Evolutionary conservation across 1,284 basidiomycete genomes (phyloP), one percentile per base, ranked within the genome.

Genomic region (Agroathelia rolfsii): DNA sequence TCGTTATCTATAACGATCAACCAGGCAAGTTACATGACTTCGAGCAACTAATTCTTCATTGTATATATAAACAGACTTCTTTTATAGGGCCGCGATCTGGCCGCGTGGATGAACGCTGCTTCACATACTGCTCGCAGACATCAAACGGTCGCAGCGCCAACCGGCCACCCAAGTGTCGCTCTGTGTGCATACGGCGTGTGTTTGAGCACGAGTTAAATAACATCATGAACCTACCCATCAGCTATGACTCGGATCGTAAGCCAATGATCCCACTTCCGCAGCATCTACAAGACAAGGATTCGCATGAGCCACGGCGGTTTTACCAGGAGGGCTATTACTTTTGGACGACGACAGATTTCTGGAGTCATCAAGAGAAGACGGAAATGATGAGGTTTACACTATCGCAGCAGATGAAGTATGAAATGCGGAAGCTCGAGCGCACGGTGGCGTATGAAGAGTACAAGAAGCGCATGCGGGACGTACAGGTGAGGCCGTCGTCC

Each of bases 241-340:
- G 42, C 19, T 36, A 47, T 29, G 28, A 40, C n/a, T n/a, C 33
- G 6, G 17, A 24, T 4, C 38, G 33, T 15, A 35, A 28, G 9
- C 34, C 24, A 2, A 17, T 25, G 10, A 21, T 16, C 14, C 11
- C 24, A n/a, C 13, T 27, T 4, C 24, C 18, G 11, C 20, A 13
- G 4, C 18, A 28, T 21, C 20, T 14, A 17, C 3, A 13, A 8
- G 20, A 64, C 56, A 59, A 63, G 11, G 52, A 51, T 26, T 39
- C 28, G 9, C 17, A 27, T 34, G 27, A 51, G 49, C 44, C 31
- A 15, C 21, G 42, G 41, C 68, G 64, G 41, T 62, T 68, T 44
- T 85, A 81, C 81, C 63, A 79, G 34, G 72, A 76, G 45, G 80
- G 81, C 2, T 77, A 69, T 66, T 85, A 85, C 46, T 43, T 85